phyloP scores from a whole-genome alignment of 352 stramenopile genomes.

The Albugo laibachii region DNA sequence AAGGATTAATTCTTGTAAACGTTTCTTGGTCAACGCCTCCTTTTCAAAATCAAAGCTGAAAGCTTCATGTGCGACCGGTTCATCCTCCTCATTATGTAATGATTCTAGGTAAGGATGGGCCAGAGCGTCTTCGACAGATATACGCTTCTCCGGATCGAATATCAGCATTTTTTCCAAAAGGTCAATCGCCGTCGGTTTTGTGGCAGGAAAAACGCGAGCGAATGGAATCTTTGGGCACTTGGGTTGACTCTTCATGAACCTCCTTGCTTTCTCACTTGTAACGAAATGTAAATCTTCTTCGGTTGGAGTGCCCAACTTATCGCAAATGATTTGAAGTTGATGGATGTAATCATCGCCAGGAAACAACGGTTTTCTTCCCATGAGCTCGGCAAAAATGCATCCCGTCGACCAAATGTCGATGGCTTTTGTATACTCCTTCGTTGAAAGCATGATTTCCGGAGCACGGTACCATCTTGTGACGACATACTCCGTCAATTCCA shows the following conservation, averaged over 20 bases:
- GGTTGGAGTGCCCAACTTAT: slow-evolving; percentile 74
- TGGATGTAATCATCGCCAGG: slow-evolving; percentile 98
- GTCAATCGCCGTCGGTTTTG: slow-evolving; percentile 48
- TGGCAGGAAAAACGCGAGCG: slow-evolving; percentile 46
- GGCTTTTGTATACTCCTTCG: slow-evolving; percentile 90
- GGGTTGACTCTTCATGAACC: slow-evolving; percentile 74
- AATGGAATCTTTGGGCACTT: slow-evolving; percentile 51
- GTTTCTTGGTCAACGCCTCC: slow-evolving; percentile 56
- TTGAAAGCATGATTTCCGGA: slow-evolving; percentile 93
- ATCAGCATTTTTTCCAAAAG: slow-evolving; percentile 75
- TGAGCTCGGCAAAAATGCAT: slow-evolving; percentile 88
- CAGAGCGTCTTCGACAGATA: slow-evolving; percentile 85
- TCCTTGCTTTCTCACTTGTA: slow-evolving; percentile 73
- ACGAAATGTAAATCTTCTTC: slow-evolving; percentile 84
- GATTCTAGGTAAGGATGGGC: slow-evolving; percentile 81
- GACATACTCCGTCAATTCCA: slow-evolving; percentile 85
- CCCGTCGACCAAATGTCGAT: slow-evolving; percentile 92
- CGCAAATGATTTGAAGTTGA: slow-evolving; percentile 92
- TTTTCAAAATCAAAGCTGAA: slow-evolving; percentile 85
- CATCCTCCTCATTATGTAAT: slow-evolving; percentile 85
- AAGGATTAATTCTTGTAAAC: slow-evolving; percentile 75
- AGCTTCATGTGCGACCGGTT: slow-evolving; percentile 48
- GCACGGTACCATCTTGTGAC: slow-evolving; percentile 88
- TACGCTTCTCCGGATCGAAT: slow-evolving; percentile 75
- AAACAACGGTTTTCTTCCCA: slow-evolving; percentile 82